Percentiles rank a stretch among this genome's conserved stretches.
These are phyloP conservation scores for Pyricularia pennisetigena DNA, from an alignment of 2,329 filamentous ascomycete genomes.

Conservation along the genomic window DNA sequence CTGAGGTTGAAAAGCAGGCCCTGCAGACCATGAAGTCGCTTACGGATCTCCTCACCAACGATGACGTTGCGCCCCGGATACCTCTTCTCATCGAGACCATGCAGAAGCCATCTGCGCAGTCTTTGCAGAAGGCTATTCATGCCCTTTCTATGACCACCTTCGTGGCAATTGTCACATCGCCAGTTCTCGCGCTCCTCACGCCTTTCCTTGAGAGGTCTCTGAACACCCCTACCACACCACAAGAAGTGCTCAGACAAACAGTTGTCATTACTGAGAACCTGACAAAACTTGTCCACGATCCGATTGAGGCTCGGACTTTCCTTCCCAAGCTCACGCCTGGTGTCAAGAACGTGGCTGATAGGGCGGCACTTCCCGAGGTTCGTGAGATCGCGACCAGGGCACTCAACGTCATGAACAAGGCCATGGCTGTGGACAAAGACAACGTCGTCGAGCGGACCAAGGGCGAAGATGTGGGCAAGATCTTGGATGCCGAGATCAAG, in stretches of 20 bases:
- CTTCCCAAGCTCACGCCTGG: constrained; percentile 89
- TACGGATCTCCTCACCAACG: constrained; percentile 85
- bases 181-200: constrained; percentile 86
- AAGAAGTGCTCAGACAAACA: constrained; percentile 91
- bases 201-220: constrained; percentile 89
- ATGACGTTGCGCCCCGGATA: constrained; percentile 88
- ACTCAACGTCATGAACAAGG: constrained; percentile 80
- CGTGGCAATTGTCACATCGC: constrained; percentile 89
- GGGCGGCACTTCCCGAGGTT: constrained; percentile 89
- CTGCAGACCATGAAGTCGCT: constrained; percentile 84
- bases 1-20: constrained; percentile 82
- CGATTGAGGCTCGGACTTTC: constrained; percentile 89
- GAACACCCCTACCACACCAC: constrained; percentile 80
- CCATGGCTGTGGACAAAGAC: constrained; percentile 67
- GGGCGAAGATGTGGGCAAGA: constrained; percentile 61
- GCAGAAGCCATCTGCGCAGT: constrained; percentile 83
- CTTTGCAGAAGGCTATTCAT: constrained; percentile 90
- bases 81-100: constrained; percentile 89
- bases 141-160: constrained; percentile 98
- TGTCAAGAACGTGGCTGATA: constrained; percentile 78
- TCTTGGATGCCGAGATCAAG: constrained; percentile 69
- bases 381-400: constrained; percentile 80
- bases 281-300: constrained; percentile 94
- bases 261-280: constrained; percentile 96
- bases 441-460: constrained; percentile 55